Evolutionary conservation across 1,284 basidiomycete species (phyloP).

Genomic region (Pterula multifida): DNA sequence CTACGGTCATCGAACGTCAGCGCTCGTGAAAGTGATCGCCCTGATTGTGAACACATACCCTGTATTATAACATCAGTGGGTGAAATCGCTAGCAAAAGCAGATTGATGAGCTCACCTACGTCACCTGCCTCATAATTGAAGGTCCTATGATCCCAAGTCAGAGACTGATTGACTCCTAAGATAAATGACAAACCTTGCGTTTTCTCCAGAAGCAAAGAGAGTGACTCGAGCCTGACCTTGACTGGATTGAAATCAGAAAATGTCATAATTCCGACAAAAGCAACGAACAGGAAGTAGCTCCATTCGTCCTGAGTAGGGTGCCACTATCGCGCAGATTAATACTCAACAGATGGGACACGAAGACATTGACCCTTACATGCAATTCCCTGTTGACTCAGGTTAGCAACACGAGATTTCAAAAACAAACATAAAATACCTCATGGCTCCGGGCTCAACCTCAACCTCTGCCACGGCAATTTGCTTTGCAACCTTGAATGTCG

Average conservation of each 20-base stretch:
- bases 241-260: too few species aligned
- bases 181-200: slow-evolving; percentile 26
- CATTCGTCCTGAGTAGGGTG: slow-evolving; percentile 64
- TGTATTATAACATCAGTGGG: too few species aligned
- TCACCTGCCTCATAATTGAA: slow-evolving; percentile 53
- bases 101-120: slow-evolving; percentile 28
- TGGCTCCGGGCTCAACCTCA: slow-evolving; percentile 54
- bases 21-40: too few species aligned
- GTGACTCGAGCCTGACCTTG: slow-evolving; percentile 49
- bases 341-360: neutral
- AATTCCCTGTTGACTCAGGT: slow-evolving; percentile 24
- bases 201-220: slow-evolving; percentile 47
- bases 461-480: slow-evolving; percentile 58
- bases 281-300: slow-evolving; percentile 40
- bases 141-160: too few species aligned
- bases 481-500: slow-evolving; percentile 36
- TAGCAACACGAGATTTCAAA: neutral
- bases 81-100: too few species aligned
- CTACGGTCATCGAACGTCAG: slow-evolving; percentile 16
- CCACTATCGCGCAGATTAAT: slow-evolving; percentile 31
- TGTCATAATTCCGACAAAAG: too few species aligned
- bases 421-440: slow-evolving; percentile 27
- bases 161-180: too few species aligned
- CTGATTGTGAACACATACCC: too few species aligned
- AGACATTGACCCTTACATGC: slow-evolving; percentile 17